Percentiles rank a stretch among this genome's conserved stretches.
Evolutionary conservation across 2,329 filamentous ascomycete genomes (phyloP).

Genomic region (Didymella segeticola): DNA sequence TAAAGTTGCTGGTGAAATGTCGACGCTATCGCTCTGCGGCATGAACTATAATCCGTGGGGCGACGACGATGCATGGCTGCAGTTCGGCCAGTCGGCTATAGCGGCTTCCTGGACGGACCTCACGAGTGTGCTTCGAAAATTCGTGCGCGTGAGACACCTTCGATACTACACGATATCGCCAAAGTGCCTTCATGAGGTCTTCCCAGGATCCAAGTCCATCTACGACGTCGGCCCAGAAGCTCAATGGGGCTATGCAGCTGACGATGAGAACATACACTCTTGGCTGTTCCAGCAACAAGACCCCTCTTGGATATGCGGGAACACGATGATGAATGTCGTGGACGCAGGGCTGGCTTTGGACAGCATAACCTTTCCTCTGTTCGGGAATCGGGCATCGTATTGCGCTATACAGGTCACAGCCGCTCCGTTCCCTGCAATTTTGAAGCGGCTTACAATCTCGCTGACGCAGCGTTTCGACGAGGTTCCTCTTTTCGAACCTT

Average conservation of each 20-base stretch:
- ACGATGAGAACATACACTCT: background rate
- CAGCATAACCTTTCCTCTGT: background rate
- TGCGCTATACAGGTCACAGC: background rate
- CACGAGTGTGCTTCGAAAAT: background rate
- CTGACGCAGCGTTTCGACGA: background rate
- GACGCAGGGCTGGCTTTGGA: background rate
- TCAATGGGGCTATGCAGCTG: background rate
- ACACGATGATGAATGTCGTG: background rate
- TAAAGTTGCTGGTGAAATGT: background rate
- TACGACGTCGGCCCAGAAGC: background rate
- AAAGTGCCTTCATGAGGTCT: background rate
- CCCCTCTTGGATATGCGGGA: background rate
- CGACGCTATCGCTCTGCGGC: conserved; percentile 4
- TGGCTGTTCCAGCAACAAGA: background rate
- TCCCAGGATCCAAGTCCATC: background rate
- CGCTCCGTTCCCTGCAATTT: background rate
- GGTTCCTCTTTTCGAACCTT: background rate
- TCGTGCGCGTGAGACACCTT: background rate
- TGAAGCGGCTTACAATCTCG: conserved; percentile 4
- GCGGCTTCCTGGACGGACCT: background rate
- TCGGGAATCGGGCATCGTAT: conserved; percentile 5
- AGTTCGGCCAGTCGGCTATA: background rate
- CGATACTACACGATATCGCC: conserved; percentile 5
- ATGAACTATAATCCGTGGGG: background rate
- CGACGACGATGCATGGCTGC: too few relatives aligned